Conservation (phyloP, 2,329 filamentous ascomycete genomes). For the Thelonectria olida region DNA sequence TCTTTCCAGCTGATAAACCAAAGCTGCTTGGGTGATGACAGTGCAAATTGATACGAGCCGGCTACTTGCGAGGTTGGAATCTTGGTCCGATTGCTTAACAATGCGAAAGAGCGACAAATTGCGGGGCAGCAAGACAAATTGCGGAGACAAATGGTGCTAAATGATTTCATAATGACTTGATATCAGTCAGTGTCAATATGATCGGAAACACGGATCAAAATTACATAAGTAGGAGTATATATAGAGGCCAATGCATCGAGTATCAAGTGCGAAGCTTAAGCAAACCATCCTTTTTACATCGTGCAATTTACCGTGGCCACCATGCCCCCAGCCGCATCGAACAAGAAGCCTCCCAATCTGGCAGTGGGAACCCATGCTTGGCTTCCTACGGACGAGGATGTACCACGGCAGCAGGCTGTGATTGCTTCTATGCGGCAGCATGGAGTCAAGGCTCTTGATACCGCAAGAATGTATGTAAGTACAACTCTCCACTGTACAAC, state of each 20-base stretch:
- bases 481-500: no score
- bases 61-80: no score
- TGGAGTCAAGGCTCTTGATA: background rate
- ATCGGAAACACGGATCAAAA: no score
- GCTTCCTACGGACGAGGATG: background rate
- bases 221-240: background rate
- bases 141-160: background rate
- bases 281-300: background rate
- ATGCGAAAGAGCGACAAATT: no score
- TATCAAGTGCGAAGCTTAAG: background rate
- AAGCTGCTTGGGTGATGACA: no score
- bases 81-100: no score
- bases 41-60: no score
- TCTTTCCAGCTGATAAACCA: no score
- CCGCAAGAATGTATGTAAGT: conserved; percentile 5
- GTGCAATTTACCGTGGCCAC: no score
- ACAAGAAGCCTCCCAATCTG: background rate
- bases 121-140: background rate
- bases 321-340: background rate
- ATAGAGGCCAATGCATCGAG: no score
- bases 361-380: conserved; percentile 4
- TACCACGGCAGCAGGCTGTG: background rate
- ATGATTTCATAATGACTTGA: no score
- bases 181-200: no score
- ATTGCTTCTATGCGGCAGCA: background rate